A percentile compares a stretch with the other conserved stretches of the same genome.
Conservation (phyloP, 1,139 yeast species). For the Magnusiomyces tetraspermus region DNA sequence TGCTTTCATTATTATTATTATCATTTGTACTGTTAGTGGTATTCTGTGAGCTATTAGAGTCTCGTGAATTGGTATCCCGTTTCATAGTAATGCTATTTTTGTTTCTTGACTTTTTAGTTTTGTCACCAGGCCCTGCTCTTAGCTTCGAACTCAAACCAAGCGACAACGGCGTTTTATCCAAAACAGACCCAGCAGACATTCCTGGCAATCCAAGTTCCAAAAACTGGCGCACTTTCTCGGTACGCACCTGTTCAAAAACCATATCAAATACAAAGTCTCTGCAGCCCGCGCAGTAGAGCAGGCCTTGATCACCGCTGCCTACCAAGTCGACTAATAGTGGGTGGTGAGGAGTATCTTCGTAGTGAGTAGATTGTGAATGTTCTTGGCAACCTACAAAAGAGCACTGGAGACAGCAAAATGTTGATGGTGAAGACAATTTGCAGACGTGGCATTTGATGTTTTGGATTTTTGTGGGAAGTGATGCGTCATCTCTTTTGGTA, state of each 20-base stretch:
- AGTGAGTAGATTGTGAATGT: conserved; percentile 51
- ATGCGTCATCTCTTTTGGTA: neutral
- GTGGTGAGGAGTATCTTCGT: conserved; percentile 51
- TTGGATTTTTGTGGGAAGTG: neutral
- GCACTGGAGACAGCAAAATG: conserved; percentile 67
- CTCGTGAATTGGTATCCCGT: too few species aligned
- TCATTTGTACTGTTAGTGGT: too few species aligned
- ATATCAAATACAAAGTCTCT: conserved; percentile 59
- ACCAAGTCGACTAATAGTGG: conserved; percentile 45
- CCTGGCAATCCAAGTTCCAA: conserved; percentile 7
- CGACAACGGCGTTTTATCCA: conserved; percentile 3
- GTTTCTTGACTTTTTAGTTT: too few species aligned
- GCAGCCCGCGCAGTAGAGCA: conserved; percentile 63
- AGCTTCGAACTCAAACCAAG: neutral
- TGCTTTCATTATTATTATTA: neutral
- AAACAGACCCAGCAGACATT: conserved; percentile 14
- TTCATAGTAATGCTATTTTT: too few species aligned
- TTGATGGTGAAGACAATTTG: conserved; percentile 10
- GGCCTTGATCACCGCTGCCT: conserved; percentile 20
- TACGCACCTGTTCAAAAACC: conserved; percentile 44
- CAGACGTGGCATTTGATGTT: conserved; percentile 11
- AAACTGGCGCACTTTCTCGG: conserved; percentile 21
- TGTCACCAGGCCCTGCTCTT: neutral
- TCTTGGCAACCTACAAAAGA: conserved; percentile 69
- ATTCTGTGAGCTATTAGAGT: too few species aligned